Evolutionary conservation across 495 filamentous ascomycete genomes (phyloP).

Genomic region (Recurvomyces mirabilis): DNA sequence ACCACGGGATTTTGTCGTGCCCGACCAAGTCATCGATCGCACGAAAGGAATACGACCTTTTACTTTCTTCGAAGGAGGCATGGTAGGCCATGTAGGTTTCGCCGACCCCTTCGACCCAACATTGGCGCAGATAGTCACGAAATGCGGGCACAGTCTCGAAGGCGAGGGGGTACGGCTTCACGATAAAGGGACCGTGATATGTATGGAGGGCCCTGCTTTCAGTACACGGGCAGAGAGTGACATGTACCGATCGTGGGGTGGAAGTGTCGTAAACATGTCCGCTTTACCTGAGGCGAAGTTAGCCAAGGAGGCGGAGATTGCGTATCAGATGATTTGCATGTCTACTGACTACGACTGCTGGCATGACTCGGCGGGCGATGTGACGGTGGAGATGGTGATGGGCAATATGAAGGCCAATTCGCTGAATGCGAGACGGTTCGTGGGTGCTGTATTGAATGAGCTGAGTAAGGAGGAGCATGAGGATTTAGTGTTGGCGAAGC

Average conservation of each 20-base stretch:
- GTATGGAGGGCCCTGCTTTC: slow-evolving; percentile 97
- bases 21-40: slow-evolving; percentile 93
- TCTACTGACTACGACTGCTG: slow-evolving; percentile 98
- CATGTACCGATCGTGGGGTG: slow-evolving; percentile 87
- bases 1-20: slow-evolving; percentile 91
- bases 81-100: slow-evolving; percentile 91
- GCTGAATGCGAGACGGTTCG: slow-evolving; percentile 70
- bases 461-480: slow-evolving; percentile 62
- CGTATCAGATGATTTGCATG: slow-evolving; percentile 98
- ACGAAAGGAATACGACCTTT: slow-evolving; percentile 79
- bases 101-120: slow-evolving; percentile 84
- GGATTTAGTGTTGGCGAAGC: slow-evolving; percentile 69
- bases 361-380: slow-evolving; percentile 52
- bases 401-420: slow-evolving; percentile 88
- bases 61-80: slow-evolving; percentile 89
- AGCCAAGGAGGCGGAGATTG: slow-evolving; percentile 88
- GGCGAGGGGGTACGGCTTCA: slow-evolving; percentile 73
- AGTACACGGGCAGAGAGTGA: slow-evolving; percentile 91
- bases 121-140: slow-evolving; percentile 58
- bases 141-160: slow-evolving; percentile 62
- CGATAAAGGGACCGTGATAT: slow-evolving; percentile 66
- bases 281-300: slow-evolving; percentile 93
- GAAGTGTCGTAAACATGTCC: slow-evolving; percentile 93
- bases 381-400: slow-evolving; percentile 96
- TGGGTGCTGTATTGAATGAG: slow-evolving; percentile 79